Conservation (phyloP, 2,329 filamentous ascomycete genomes). For the Alternaria solani region DNA sequence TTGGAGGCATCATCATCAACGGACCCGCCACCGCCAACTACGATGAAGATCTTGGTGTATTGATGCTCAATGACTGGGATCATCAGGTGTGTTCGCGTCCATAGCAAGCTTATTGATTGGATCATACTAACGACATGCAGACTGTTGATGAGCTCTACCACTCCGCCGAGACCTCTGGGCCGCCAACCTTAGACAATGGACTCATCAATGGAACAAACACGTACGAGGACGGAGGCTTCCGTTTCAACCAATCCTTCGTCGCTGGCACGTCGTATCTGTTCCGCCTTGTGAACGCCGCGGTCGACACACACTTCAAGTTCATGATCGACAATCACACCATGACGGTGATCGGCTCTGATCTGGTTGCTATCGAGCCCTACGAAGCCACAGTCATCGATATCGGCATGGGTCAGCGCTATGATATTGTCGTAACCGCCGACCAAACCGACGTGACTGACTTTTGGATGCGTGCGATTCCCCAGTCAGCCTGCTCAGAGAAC, state of each 20-base stretch:
- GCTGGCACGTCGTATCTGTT: constrained; percentile 53
- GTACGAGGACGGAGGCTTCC: constrained; percentile 41
- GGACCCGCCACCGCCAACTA: constrained; percentile 52
- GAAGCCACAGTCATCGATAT: constrained; percentile 50
- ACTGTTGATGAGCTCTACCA: constrained; percentile 50
- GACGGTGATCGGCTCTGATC: constrained; percentile 55
- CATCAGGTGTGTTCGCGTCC: constrained; percentile 33
- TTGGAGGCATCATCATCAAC: constrained; percentile 53
- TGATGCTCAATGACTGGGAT: constrained; percentile 56
- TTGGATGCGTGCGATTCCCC: constrained; percentile 51
- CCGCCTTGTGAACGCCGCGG: constrained; percentile 54
- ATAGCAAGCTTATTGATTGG: no score
- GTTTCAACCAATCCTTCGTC: constrained; percentile 50
- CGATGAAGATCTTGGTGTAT: constrained; percentile 55
- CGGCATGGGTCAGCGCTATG: constrained; percentile 54
- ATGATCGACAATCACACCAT: constrained; percentile 56
- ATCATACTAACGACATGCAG: constrained; percentile 8
- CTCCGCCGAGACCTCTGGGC: constrained; percentile 35
- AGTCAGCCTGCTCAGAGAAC: constrained; percentile 50
- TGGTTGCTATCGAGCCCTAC: constrained; percentile 55
- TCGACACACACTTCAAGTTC: constrained; percentile 54
- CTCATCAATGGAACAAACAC: constrained; percentile 57
- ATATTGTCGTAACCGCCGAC: constrained; percentile 48
- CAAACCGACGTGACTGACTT: constrained; percentile 38
- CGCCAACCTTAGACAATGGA: constrained; percentile 52